A percentile compares a stretch with the other conserved stretches of the same genome.
phyloP scores from a whole-genome alignment of 371 early-diverging fungal species.

The Chytridium lagenaria region DNA sequence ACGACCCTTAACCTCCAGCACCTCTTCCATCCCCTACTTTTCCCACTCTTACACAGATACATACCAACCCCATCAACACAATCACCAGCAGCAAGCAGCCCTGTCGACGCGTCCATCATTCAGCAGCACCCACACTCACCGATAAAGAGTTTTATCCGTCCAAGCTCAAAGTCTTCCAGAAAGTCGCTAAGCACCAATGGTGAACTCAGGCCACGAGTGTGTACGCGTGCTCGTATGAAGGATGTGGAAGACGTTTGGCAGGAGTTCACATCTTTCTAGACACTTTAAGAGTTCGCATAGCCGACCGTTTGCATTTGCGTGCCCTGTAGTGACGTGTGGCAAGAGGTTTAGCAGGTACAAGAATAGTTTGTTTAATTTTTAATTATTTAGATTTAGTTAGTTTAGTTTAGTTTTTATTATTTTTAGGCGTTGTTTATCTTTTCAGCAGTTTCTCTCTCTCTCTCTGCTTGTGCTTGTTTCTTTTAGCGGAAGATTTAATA shows the following conservation, averaged over 20 bases:
- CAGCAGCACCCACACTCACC: too few relatives aligned
- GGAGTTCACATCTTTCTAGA: background rate
- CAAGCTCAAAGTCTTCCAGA: background rate
- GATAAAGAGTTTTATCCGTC: too few relatives aligned
- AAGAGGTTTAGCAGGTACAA: constrained; percentile 11
- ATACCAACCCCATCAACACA: too few relatives aligned
- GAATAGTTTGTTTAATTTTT: background rate
- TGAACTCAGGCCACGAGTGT: background rate
- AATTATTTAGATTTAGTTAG: background rate
- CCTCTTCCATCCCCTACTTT: too few relatives aligned
- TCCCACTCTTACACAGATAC: too few relatives aligned
- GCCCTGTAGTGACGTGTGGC: constrained; percentile 3
- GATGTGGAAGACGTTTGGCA: constrained; percentile 13
- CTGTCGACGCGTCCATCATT: too few relatives aligned
- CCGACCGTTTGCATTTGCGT: constrained; percentile 10
- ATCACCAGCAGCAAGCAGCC: too few relatives aligned
- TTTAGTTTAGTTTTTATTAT: background rate
- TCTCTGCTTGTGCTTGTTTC: background rate
- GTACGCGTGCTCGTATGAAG: constrained; percentile 1
- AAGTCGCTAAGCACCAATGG: background rate
- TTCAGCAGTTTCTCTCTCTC: background rate
- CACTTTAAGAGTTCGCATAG: constrained; percentile 17
- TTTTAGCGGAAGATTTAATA: background rate
- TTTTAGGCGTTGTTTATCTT: background rate
- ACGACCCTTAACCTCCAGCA: too few relatives aligned